These are phyloP conservation scores for Amphirosellinia nigrospora DNA, from an alignment of 495 filamentous ascomycete species.

Conservation along the genomic window DNA sequence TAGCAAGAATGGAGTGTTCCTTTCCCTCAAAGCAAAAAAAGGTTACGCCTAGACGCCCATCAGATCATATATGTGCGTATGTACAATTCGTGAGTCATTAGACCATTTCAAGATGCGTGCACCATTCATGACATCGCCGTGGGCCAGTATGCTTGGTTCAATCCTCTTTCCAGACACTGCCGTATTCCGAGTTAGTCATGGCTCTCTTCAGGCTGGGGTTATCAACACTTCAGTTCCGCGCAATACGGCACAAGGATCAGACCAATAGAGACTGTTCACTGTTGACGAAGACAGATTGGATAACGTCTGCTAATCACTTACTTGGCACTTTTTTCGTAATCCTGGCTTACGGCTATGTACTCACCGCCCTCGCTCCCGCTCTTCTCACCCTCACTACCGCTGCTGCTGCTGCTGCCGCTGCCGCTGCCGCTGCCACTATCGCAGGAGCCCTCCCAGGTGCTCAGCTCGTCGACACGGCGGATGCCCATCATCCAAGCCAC, in stretches of 20 bases:
- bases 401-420: conserved; percentile 36
- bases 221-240: not conserved
- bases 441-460: conserved; percentile 46
- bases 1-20: conserved; percentile 7
- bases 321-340: conserved; percentile 44
- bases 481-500: conserved; percentile 92
- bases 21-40: not conserved
- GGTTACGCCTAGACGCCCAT: not conserved
- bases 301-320: conserved; percentile 17
- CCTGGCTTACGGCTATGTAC: conserved; percentile 47
- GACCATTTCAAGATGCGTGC: not conserved
- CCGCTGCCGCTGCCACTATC: conserved; percentile 35
- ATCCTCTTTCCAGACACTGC: conserved; percentile 25
- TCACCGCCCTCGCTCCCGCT: conserved; percentile 35
- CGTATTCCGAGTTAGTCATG: conserved; percentile 9
- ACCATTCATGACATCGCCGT: not conserved
- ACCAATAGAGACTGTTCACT: not conserved
- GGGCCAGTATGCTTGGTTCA: not conserved
- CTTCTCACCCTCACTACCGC: conserved; percentile 37
- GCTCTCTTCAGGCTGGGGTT: not conserved
- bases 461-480: conserved; percentile 56
- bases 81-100: conserved; percentile 10
- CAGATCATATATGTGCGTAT: conserved; percentile 12
- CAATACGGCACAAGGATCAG: not conserved
- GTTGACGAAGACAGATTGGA: not conserved